Conservation (phyloP, 495 filamentous ascomycete species). For the Talaromyces ruber region DNA sequence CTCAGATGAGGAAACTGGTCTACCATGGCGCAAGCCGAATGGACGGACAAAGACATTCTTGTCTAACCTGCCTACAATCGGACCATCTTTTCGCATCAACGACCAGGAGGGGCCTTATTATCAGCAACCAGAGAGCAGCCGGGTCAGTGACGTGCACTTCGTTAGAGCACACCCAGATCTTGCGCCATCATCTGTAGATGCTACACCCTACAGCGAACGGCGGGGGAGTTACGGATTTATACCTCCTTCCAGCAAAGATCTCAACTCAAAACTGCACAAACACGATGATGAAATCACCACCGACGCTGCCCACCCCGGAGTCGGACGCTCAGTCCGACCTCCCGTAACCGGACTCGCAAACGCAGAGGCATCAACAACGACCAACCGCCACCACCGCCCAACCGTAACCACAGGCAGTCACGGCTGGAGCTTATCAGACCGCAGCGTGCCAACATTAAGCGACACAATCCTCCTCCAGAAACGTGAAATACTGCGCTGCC, state of each 20-base stretch:
- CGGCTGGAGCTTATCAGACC: conserved; percentile 65
- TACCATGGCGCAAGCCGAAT: background rate
- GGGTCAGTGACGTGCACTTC: conserved; percentile 1
- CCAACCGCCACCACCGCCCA: conserved; percentile 14
- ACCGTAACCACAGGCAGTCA: conserved; percentile 19
- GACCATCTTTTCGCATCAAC: conserved; percentile 23
- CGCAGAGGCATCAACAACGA: conserved; percentile 26
- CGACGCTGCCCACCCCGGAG: background rate
- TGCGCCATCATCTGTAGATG: background rate
- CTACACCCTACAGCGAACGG: conserved; percentile 11
- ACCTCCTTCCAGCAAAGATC: background rate
- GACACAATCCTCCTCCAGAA: conserved; percentile 32
- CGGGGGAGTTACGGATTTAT: conserved; percentile 13
- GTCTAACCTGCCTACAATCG: conserved; percentile 42
- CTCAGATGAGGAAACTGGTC: conserved; percentile 21
- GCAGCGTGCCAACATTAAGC: conserved; percentile 28
- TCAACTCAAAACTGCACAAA: background rate
- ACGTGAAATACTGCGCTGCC: conserved; percentile 65
- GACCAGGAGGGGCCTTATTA: background rate
- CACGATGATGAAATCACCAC: background rate
- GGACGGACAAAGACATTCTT: conserved; percentile 17
- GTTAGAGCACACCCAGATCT: background rate
- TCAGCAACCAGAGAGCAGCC: background rate
- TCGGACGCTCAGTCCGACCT: conserved; percentile 16
- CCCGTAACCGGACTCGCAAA: conserved; percentile 40